Percentiles rank a stretch among this genome's conserved stretches.
Conservation (phyloP, 73 alveolate species). For the Stentor coeruleus region DNA sequence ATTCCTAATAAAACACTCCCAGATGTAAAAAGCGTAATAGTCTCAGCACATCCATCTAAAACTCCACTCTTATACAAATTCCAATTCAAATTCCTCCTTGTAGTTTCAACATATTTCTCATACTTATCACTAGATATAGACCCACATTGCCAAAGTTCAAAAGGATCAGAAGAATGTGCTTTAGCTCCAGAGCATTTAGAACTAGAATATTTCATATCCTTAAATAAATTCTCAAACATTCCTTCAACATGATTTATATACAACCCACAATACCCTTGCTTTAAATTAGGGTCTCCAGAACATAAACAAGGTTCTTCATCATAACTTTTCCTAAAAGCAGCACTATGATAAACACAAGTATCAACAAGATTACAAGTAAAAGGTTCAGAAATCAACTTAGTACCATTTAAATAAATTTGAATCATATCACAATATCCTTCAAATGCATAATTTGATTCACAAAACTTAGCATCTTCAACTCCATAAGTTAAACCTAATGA, state of each 20-base stretch:
- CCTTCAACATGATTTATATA: background rate
- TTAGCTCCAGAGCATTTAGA: background rate
- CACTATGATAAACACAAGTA: background rate
- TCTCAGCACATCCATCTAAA: background rate
- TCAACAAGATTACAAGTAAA: background rate
- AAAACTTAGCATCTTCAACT: background rate
- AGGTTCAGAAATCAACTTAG: background rate
- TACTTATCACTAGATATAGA: background rate
- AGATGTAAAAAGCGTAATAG: background rate
- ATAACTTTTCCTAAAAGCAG: background rate
- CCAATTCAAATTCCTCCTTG: background rate
- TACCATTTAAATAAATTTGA: background rate
- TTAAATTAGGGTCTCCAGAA: background rate
- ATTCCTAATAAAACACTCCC: too few relatives aligned
- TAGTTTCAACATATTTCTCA: background rate
- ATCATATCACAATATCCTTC: background rate
- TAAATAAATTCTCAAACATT: background rate
- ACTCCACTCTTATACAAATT: background rate
- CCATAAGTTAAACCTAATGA: background rate
- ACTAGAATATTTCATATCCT: background rate
- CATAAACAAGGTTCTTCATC: background rate
- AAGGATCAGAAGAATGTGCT: background rate
- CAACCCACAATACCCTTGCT: background rate
- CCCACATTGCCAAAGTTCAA: slow-evolving; percentile 4
- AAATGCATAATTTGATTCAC: background rate